These are phyloP conservation scores for Vachellia pachyceras DNA, from an alignment of 306 rosid species.

Conservation along the genomic window DNA sequence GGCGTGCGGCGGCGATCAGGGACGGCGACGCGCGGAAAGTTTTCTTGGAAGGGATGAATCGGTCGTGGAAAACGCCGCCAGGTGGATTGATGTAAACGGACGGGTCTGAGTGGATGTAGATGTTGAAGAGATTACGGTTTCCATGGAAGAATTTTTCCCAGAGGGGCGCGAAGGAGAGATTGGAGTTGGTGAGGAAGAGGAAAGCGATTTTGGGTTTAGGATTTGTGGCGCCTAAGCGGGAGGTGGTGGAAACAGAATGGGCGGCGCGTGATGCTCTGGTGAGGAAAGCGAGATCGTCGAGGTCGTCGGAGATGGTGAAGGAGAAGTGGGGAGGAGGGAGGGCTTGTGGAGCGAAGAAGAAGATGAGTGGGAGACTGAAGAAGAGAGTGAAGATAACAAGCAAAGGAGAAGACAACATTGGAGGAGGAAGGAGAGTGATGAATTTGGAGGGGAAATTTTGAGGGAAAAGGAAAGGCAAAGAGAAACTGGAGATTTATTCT, in stretches of 20 bases:
- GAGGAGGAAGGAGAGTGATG: neutral
- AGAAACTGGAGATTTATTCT: neutral
- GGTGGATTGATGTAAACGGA: slow-evolving; percentile 44
- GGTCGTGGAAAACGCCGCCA: slow-evolving; percentile 54
- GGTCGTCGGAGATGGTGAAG: slow-evolving; percentile 31
- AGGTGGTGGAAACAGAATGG: slow-evolving; percentile 33
- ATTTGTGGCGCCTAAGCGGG: slow-evolving; percentile 37
- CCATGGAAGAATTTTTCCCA: slow-evolving; percentile 62
- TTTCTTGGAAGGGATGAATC: slow-evolving; percentile 52
- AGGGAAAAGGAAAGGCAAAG: neutral
- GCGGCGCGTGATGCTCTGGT: slow-evolving; percentile 40
- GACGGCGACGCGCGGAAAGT: slow-evolving; percentile 61
- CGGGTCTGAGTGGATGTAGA: slow-evolving; percentile 77
- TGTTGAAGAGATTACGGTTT: slow-evolving; percentile 49
- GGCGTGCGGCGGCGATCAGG: slow-evolving; percentile 61
- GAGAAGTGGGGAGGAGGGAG: slow-evolving; percentile 31
- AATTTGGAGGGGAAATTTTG: neutral
- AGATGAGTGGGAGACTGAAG: slow-evolving; percentile 47
- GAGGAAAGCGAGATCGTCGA: slow-evolving; percentile 58
- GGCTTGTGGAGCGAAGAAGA: slow-evolving; percentile 49
- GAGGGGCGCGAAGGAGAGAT: slow-evolving; percentile 66
- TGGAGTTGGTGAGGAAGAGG: slow-evolving; percentile 70
- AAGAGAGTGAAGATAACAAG: slow-evolving; percentile 48
- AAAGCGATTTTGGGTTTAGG: slow-evolving; percentile 71
- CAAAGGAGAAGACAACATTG: slow-evolving; percentile 55